These are phyloP conservation scores for Wallacemonas collosoma DNA, from an alignment of 208 protist species.

Conservation along the genomic window DNA sequence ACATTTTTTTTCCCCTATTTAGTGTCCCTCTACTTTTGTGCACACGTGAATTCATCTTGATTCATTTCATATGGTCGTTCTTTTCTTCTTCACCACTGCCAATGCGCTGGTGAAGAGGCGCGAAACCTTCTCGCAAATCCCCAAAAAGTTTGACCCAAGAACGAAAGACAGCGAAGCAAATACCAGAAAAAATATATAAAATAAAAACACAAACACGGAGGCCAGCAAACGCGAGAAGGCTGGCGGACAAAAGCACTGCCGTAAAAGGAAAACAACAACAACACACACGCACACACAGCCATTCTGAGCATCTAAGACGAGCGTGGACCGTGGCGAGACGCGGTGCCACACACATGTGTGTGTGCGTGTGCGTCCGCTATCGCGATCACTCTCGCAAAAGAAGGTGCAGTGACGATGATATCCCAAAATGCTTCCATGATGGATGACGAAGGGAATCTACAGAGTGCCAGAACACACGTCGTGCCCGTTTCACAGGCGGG, in stretches of 20 bases:
- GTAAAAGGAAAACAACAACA: slow-evolving; percentile 7
- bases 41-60: neutral
- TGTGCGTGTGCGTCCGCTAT: neutral
- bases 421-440: too few relatives aligned
- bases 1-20: slow-evolving; percentile 10
- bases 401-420: too few relatives aligned
- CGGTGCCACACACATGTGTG: neutral
- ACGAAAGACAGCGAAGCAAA: neutral
- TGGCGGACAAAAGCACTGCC: neutral
- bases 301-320: neutral
- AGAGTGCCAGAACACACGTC: too few relatives aligned
- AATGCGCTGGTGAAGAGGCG: too few relatives aligned
- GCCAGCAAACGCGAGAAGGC: too few relatives aligned
- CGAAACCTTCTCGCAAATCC: too few relatives aligned
- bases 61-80: neutral
- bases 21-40: neutral
- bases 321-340: too few relatives aligned
- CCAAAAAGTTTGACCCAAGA: too few relatives aligned
- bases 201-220: neutral
- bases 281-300: slow-evolving; percentile 13
- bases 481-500: too few relatives aligned
- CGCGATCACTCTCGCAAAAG: neutral
- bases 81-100: too few relatives aligned
- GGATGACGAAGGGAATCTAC: too few relatives aligned
- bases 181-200: neutral